Base-by-base conservation (phyloP, 106 monocot species). In the Phalaenopsis equestris region DNA sequence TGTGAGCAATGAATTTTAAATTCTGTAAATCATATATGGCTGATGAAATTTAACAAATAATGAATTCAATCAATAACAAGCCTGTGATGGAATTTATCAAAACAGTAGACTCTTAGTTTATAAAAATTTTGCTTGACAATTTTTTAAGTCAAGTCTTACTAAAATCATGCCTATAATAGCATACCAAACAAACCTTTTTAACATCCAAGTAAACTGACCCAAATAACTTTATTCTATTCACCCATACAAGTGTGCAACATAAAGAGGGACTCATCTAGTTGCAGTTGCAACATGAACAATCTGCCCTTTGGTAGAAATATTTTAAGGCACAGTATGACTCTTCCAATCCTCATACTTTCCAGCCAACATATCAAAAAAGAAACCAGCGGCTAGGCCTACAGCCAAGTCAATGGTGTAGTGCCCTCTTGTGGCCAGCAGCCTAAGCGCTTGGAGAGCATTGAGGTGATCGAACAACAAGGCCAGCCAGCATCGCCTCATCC, bases 371-470 rank as follows among this genome's bases (percentile, higher is more conserved):
- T 98, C 94, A 42, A 92, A 98, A 52, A 94, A 41, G 81, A 94
- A 64, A 3, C 98, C 98, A 39, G 98, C 98, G 3, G 87, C 92
- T 3, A 90, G 72, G 0, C 98, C 98, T 1, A 83, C 89, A 5
- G 92, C 98, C 45, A 98, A 78, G 77, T 98, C 98, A 18, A 98
- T 92, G 80, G 94, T 98, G 85, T 98, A 98, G 81, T 98, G 94
- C 0, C 98, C 98, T 72, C 98, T 94, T 7, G 90, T 92, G 3
- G 86, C 94, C 18, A 94, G 90, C 83, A 98, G 79, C 68, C 98
- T 83, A 57, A 98, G 64, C 5, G 37, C 86, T 84, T 98, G 98
- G 7, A 94, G 68, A 7, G 82, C 5, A 75, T 98, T 98, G 65
- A 98, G 86, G 19, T 46, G 47, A 67, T 98, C 98, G 72, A 92